Base-by-base conservation (phyloP, 345 rosid species). In the Dipteronia dyeriana region DNA sequence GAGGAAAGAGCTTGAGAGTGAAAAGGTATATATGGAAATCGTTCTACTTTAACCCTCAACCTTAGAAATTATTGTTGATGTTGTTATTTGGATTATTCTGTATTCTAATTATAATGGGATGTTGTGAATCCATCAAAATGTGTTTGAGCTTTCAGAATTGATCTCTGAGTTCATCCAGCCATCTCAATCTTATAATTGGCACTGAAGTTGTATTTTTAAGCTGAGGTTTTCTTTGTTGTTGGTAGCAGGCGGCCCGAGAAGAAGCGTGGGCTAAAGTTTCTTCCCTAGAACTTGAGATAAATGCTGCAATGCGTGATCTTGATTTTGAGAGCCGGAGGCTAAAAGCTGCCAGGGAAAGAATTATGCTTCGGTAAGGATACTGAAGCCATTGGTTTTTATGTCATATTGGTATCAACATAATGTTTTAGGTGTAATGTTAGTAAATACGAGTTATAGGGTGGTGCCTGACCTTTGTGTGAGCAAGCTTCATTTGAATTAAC, bases 191-290 rank as follows among this genome's bases (percentile, higher is more conserved):
- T 12, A 64, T 73, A 66, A 64, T 64, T 45, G 74, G 69, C 60
- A 38, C 72, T 49, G 61, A 14, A 43, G 49, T 67, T 78, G 53
- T 38, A 79, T 73, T 77, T 79, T 83, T 84, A 81, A 87, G 87
- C 91, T 94, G 97, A 92, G 87, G 75, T 75, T 78, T 87, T 79
- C 70, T 83, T 85, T 84, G 87, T 66, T 84, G 87, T 84, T 45
- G 97, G 80, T 96, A 96, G 99, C 99, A 96, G 99, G 93, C 94
- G 62, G 99, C 93, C 57, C 94, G 94, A 85, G 99, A 94, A 88
- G 97, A 91, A 82, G 99, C 99, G 47, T 91, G 98, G 97, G 98
- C 93, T 29, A 94, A 88, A 87, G 97, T 96, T 66, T 96, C 98
- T 78, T 82, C 87, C 57, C 89, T 96, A 74, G 97, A 94, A 85